phyloP scores from a whole-genome alignment of 129 eudicot genomes.

The Erigeron canadensis region DNA sequence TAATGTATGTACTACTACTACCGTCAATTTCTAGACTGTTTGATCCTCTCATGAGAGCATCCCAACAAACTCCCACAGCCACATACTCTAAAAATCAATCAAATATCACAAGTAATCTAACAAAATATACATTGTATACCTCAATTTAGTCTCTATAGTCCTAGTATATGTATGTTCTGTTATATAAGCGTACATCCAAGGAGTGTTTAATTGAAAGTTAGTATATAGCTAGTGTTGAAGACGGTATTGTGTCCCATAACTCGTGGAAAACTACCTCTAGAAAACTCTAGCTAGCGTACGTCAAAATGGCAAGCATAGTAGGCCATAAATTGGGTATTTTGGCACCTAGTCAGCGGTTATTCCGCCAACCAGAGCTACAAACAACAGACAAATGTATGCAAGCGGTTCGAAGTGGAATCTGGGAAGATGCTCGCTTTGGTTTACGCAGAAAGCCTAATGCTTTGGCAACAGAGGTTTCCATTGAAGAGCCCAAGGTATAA shows the following conservation, averaged over 20 bases:
- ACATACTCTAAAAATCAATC: slow-evolving; percentile 23
- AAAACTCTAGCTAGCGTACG: neutral
- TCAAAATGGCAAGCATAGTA: slow-evolving; percentile 38
- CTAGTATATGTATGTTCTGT: neutral
- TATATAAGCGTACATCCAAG: neutral
- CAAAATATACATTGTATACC: slow-evolving; percentile 15
- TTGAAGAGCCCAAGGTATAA: slow-evolving; percentile 31
- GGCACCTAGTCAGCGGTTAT: slow-evolving; percentile 1
- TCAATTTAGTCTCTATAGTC: slow-evolving; percentile 4
- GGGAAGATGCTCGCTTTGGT: slow-evolving; percentile 13
- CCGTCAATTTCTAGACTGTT: slow-evolving; percentile 16
- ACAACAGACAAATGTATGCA: slow-evolving; percentile 12
- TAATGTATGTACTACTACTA: neutral
- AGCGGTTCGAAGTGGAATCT: neutral
- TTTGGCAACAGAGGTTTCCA: slow-evolving; percentile 31
- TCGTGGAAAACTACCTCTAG: no score
- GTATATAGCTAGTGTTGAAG: no score
- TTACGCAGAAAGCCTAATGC: slow-evolving; percentile 36
- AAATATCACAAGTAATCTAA: slow-evolving; percentile 16
- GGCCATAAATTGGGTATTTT: slow-evolving; percentile 28
- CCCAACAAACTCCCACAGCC: slow-evolving; percentile 36
- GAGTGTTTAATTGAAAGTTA: no score
- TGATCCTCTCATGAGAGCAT: slow-evolving; percentile 22
- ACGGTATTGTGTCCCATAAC: no score
- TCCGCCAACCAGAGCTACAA: slow-evolving; percentile 22